A percentile compares a stretch with the other conserved stretches of the same genome.
These are phyloP conservation scores for Syzygium malaccense DNA, from an alignment of 441 rosid genomes.

Conservation along the genomic window DNA sequence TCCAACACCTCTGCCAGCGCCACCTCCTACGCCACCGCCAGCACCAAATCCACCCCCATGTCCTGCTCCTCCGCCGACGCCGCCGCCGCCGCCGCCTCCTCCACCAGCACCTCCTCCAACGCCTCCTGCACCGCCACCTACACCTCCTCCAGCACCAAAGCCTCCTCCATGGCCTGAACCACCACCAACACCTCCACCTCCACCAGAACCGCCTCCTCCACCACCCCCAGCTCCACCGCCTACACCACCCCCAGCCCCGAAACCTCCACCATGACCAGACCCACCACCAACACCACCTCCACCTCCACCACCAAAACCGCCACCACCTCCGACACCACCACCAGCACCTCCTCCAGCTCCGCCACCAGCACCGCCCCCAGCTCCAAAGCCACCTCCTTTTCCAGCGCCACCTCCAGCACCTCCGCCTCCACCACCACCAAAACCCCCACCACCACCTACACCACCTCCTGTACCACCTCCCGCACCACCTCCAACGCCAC, in stretches of 20 bases:
- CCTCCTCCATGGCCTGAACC: slow-evolving; percentile 8
- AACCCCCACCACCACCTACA: background rate
- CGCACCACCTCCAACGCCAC: background rate
- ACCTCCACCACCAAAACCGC: slow-evolving; percentile 1
- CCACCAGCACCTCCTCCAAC: background rate
- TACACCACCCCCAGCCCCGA: slow-evolving; percentile 6
- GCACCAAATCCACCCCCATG: background rate
- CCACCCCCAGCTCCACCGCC: slow-evolving; percentile 9
- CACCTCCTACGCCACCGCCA: background rate
- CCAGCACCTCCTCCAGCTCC: slow-evolving; percentile 2
- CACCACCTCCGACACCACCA: slow-evolving; percentile 3
- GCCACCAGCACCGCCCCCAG: slow-evolving; percentile 7
- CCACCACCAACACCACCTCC: slow-evolving; percentile 10
- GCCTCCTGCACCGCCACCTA: background rate
- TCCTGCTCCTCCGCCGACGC: background rate
- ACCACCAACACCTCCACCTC: background rate
- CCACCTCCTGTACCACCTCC: slow-evolving; percentile 6
- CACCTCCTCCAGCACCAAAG: background rate
- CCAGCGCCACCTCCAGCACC: slow-evolving; percentile 8
- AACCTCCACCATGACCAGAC: slow-evolving; percentile 1
- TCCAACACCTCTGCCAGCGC: background rate
- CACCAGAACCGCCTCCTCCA: background rate
- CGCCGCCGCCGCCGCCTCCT: background rate
- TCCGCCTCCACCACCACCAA: slow-evolving; percentile 1
- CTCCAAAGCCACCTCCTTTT: slow-evolving; percentile 10